Base-by-base conservation (phyloP, 2,329 filamentous ascomycete genomes). In the Aspergillus novoparasiticus region DNA sequence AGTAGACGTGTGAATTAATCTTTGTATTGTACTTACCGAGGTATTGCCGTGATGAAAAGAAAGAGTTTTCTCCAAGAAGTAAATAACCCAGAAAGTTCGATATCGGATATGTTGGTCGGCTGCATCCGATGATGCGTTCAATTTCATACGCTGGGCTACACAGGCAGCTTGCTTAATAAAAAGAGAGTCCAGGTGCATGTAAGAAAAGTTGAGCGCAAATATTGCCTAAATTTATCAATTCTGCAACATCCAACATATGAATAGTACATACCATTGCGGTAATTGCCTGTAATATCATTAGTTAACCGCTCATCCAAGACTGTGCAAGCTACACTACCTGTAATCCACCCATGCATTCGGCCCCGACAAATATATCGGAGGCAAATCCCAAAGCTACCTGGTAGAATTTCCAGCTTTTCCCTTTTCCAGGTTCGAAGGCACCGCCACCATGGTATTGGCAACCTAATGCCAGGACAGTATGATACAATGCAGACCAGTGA, bases 401-500 rank as follows among this genome's bases (percentile, higher is more conserved):
- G 41, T 68, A 69, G 19, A 64, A 58, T 9, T 71, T 71, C 80
- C 80, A 82, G 0, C 78, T 70, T 32, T 71, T 68, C 11, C 78
- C 78, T 21, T 72, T 74, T 2, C 75, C 75, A 1, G 77, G 73
- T 57, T 80, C 75, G 51, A 80, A 82, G 43, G 71, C 75, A 1
- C 75, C 77, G 6, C 74, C 73, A 6, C 69, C 71, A 16, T 71
- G 62, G 36, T 77, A 73, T 57, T 76, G 76, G 30, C 72, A 77
- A 6, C 79, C 79, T 1, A 81, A 63, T 2, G 79, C 79, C 4
- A 81, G 64, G 19, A 74, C 60, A 11, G 70, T 62, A 4, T 80
- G 69, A 64, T 81, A 82, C 1, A 82, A 64, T 5, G 76, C 75
- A 0, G 72, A 74, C 73, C 76, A 71, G 83, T 81, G 80, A 69